Evolutionary conservation across 1,284 basidiomycete species (phyloP), one percentile per base, ranked within the genome.

Genomic region (Ceratobasidium sp.): DNA sequence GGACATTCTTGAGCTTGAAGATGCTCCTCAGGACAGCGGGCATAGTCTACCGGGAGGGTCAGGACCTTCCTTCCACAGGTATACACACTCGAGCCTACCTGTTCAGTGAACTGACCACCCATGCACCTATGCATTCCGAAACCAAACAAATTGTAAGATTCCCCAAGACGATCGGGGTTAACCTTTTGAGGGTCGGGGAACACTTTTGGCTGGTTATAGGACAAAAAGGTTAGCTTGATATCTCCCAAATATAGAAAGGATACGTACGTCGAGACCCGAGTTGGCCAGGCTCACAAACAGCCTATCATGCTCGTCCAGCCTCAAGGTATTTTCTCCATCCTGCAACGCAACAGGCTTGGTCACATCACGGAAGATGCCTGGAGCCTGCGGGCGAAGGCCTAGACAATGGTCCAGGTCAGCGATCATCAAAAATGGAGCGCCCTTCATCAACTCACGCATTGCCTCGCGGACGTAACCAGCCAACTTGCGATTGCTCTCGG

Each of bases 401-500:
- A 59, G 8, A 29, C 39, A 49, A 29, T 29, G 31, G 2, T 41
- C 11, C 14, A 41, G 48, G 19, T 74, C 54, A 54, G 29, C 27
- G 24, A 54, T 14, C 22, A 54, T 14, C 29, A 24, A 22, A 54
- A 56, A 27, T 41, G 22, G 6, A 49, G 41, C 9, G 1, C 69
- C 39, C 27, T 16, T 64, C 58, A 24, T 61, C 58, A 53, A 43
- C 86, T 79, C 76, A 86, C 87, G 81, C 71, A 91, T 81, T 11
- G 88, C 89, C 76, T 86, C 85, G 68, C 83, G 82, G 19, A 89
- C 82, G 77, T 86, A 85, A 9, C 72, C 79, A 81, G 86, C 83
- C 19, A 89, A 77, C 72, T 81, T 80, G 2, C 75, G 76, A 13
- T 79, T 77, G 9, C 68, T 62, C 72, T 77, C 75, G 16, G 76